These are phyloP conservation scores for Serendipita sp. DNA, from an alignment of 768 basidiomycete genomes.

Conservation along the genomic window DNA sequence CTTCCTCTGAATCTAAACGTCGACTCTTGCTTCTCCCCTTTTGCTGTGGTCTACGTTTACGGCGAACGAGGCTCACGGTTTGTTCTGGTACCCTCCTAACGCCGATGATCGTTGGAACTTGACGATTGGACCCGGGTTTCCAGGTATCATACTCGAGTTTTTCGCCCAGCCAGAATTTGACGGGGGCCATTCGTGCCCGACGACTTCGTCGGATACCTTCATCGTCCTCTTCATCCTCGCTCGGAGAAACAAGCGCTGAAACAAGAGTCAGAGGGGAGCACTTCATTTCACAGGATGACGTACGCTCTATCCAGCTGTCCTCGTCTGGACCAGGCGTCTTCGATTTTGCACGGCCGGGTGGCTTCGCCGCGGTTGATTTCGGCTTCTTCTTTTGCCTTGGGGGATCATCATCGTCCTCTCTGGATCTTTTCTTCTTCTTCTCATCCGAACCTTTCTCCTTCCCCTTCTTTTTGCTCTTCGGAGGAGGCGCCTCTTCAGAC, in stretches of 20 bases:
- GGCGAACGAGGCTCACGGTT: conserved; percentile 29
- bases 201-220: conserved; percentile 51
- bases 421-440: conserved; percentile 14
- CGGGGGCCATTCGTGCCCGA: conserved; percentile 50
- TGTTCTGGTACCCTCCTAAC: conserved; percentile 40
- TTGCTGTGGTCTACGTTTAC: conserved; percentile 22
- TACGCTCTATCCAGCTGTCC: not conserved
- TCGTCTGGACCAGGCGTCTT: not conserved
- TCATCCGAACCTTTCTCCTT: conserved; percentile 13
- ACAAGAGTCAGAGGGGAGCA: conserved; percentile 4
- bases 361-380: not conserved
- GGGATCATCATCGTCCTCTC: conserved; percentile 17
- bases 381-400: conserved; percentile 23
- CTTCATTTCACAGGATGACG: not conserved
- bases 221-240: conserved; percentile 16
- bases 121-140: conserved; percentile 28
- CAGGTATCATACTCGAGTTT: conserved; percentile 59
- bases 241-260: conserved; percentile 11
- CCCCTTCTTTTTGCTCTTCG: conserved; percentile 7
- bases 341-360: not conserved
- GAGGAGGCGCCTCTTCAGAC: not conserved
- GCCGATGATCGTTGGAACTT: conserved; percentile 45
- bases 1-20: conserved; percentile 28
- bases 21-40: conserved; percentile 23
- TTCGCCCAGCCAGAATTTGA: conserved; percentile 91